These are phyloP conservation scores for Pogostemon cablin DNA, from an alignment of 257 asterid species.

Conservation along the genomic window DNA sequence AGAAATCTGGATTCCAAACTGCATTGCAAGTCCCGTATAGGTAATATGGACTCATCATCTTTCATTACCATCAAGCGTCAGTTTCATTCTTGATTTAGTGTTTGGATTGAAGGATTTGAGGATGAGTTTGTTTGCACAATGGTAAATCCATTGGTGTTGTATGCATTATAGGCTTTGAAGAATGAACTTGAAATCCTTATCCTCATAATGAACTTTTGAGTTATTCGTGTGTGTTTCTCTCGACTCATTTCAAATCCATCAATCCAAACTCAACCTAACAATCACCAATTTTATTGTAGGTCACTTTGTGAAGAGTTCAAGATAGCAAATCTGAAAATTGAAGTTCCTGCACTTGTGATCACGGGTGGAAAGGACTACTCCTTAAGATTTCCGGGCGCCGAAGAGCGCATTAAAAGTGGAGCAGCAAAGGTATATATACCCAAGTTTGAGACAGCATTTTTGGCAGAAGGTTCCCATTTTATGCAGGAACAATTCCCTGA, in stretches of 20 bases:
- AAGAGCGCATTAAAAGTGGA: conserved; percentile 48
- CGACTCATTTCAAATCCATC: neutral
- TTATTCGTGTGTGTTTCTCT: neutral
- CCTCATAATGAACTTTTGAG: neutral
- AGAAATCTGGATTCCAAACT: conserved; percentile 64
- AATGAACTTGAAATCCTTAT: neutral
- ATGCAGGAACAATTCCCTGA: conserved; percentile 70
- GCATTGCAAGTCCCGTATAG: conserved; percentile 73
- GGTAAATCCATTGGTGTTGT: neutral
- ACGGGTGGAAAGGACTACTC: conserved; percentile 62
- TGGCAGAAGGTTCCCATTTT: conserved; percentile 71
- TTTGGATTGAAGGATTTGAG: neutral
- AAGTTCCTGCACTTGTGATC: conserved; percentile 55
- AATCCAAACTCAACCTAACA: neutral
- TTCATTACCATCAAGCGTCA: neutral
- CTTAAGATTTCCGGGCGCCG: conserved; percentile 55
- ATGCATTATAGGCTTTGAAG: neutral
- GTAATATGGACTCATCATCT: conserved; percentile 32
- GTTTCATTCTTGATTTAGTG: conserved; percentile 6
- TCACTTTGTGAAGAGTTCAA: conserved; percentile 46
- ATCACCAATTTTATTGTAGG: conserved; percentile 26
- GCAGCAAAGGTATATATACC: conserved; percentile 44
- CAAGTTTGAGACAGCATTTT: conserved; percentile 39
- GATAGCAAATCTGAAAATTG: conserved; percentile 35
- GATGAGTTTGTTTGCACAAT: too few relatives aligned